Conservation (phyloP, 2,329 filamentous ascomycete species). For the Claviceps humidiphila region DNA sequence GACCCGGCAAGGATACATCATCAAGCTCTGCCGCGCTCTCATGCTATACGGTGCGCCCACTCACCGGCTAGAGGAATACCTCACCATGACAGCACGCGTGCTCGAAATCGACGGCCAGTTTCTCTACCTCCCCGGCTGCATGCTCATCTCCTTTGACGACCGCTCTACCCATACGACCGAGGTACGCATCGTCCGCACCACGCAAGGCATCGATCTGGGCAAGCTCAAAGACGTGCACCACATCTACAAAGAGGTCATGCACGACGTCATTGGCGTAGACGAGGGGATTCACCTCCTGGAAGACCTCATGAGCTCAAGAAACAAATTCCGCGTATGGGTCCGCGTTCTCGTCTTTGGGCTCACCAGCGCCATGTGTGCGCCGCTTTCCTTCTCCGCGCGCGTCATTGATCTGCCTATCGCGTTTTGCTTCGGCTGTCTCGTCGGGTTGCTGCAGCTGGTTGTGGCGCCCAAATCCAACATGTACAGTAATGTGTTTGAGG, state of each 20-base stretch:
- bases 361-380: constrained; percentile 57
- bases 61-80: constrained; percentile 79
- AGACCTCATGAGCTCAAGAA: constrained; percentile 37
- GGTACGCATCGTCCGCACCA: constrained; percentile 48
- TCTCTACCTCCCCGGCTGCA: constrained; percentile 77
- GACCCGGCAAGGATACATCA: constrained; percentile 66
- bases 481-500: constrained; percentile 53
- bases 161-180: constrained; percentile 50
- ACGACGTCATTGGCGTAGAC: constrained; percentile 44
- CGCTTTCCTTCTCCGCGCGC: constrained; percentile 61
- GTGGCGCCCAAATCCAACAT: constrained; percentile 56
- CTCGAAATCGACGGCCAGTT: constrained; percentile 81
- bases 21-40: constrained; percentile 68
- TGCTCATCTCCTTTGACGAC: constrained; percentile 85
- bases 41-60: constrained; percentile 86
- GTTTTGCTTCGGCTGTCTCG: constrained; percentile 55
- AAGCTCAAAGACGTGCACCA: constrained; percentile 48
- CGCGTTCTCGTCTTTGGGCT: constrained; percentile 56
- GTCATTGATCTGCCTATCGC: constrained; percentile 59
- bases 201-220: constrained; percentile 46
- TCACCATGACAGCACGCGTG: constrained; percentile 71
- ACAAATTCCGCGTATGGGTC: constrained; percentile 38
- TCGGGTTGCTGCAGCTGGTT: constrained; percentile 58
- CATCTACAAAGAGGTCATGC: constrained; percentile 52
- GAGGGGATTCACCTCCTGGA: constrained; percentile 42